A percentile compares a stretch with the other conserved stretches of the same genome.
Conservation (phyloP, 495 filamentous ascomycete species). For the Poronia punctata region DNA sequence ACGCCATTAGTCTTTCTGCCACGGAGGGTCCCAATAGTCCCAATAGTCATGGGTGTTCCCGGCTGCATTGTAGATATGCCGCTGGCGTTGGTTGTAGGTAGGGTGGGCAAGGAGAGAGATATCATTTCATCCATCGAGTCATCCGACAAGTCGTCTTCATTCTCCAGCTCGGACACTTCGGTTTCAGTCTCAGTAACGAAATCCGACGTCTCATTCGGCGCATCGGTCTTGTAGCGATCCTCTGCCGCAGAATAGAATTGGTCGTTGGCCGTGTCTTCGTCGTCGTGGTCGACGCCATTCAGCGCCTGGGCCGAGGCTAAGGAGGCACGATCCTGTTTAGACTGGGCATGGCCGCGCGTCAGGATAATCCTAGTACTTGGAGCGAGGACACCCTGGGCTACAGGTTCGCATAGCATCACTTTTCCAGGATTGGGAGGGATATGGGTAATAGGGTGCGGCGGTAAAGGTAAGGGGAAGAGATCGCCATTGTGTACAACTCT, state of each 20-base stretch:
- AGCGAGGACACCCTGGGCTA: constrained; percentile 76
- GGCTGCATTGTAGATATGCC: constrained; percentile 64
- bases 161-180: constrained; percentile 53
- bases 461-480: constrained; percentile 71
- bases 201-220: constrained; percentile 34
- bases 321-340: constrained; percentile 31
- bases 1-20: constrained; percentile 58
- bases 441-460: constrained; percentile 85
- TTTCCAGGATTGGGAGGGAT: constrained; percentile 74
- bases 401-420: constrained; percentile 66
- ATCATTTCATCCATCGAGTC: constrained; percentile 78
- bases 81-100: constrained; percentile 59
- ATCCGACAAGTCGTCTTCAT: constrained; percentile 61
- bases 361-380: constrained; percentile 63
- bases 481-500: constrained; percentile 79
- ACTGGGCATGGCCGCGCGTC: constrained; percentile 46
- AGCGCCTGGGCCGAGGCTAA: constrained; percentile 30
- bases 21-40: constrained; percentile 25
- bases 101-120: constrained; percentile 68
- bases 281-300: constrained; percentile 59
- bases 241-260: constrained; percentile 85
- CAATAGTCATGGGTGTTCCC: constrained; percentile 63
- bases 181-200: constrained; percentile 49
- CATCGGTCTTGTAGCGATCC: constrained; percentile 48
- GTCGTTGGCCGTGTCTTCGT: constrained; percentile 77